A percentile compares a stretch with the other conserved stretches of the same genome.
Conservation (phyloP, 148 eudicot species). For the Salicornia ramosissima region DNA sequence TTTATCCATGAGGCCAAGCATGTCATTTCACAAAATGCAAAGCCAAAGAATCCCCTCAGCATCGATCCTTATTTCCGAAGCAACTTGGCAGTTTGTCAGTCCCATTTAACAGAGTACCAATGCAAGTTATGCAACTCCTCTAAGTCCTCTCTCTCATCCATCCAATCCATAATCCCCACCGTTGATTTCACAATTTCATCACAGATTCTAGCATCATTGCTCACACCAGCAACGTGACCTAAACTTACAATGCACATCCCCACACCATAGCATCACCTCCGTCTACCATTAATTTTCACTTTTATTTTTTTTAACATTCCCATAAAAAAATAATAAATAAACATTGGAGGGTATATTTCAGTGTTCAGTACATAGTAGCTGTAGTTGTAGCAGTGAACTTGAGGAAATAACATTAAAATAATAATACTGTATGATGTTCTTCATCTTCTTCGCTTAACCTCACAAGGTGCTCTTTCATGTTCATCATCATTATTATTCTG, state of each 20-base stretch:
- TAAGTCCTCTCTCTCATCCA: background rate
- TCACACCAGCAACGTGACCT: background rate
- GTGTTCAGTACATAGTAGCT: slow-evolving; percentile 25
- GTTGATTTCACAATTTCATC: no score
- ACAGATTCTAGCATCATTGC: slow-evolving; percentile 4
- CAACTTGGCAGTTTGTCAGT: slow-evolving; percentile 26
- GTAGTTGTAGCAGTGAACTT: slow-evolving; percentile 16
- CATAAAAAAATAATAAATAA: background rate
- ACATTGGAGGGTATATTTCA: background rate
- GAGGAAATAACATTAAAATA: background rate
- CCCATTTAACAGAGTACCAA: background rate
- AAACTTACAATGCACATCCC: background rate
- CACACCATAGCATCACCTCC: background rate
- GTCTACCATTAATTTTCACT: slow-evolving; percentile 11
- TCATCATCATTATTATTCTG: background rate
- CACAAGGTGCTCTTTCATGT: slow-evolving; percentile 7
- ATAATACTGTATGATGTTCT: background rate
- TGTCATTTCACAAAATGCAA: background rate
- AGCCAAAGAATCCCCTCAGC: slow-evolving; percentile 4
- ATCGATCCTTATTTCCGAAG: slow-evolving; percentile 29
- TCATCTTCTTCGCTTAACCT: slow-evolving; percentile 1
- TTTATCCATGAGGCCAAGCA: background rate
- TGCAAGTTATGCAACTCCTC: no score
- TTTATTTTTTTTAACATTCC: background rate
- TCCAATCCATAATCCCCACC: background rate